Conservation (phyloP, 2,329 filamentous ascomycete genomes). For the Thielaviopsis musarum region DNA sequence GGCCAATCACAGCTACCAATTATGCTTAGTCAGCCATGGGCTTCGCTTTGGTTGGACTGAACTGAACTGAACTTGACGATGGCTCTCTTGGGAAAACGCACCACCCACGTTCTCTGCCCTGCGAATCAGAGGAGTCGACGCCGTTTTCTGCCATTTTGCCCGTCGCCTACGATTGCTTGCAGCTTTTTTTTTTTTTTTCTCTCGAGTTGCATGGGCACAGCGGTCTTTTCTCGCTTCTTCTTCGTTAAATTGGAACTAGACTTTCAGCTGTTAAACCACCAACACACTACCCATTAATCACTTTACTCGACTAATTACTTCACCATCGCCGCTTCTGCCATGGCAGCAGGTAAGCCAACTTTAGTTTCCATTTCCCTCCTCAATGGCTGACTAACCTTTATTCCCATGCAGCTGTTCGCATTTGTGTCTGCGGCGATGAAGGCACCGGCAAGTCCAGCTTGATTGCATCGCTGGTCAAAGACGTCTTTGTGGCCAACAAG, state of each 20-base stretch:
- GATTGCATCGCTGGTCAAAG: slow-evolving; percentile 90
- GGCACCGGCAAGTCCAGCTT: slow-evolving; percentile 86
- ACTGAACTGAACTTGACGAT: background rate
- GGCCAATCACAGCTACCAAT: background rate
- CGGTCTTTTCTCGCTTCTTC: too few relatives aligned
- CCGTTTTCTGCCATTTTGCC: too few relatives aligned
- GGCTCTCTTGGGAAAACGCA: background rate
- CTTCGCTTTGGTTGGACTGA: background rate
- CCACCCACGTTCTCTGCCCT: too few relatives aligned
- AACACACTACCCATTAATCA: too few relatives aligned
- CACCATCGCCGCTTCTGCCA: too few relatives aligned
- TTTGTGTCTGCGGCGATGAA: slow-evolving; percentile 94
- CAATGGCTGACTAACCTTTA: background rate
- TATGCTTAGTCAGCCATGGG: background rate
- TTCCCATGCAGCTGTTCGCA: slow-evolving; percentile 31
- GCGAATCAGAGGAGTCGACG: too few relatives aligned
- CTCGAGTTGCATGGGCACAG: too few relatives aligned
- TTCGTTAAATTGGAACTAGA: too few relatives aligned
- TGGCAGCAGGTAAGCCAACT: background rate
- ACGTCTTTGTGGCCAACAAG: slow-evolving; percentile 88
- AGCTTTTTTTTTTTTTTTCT: too few relatives aligned
- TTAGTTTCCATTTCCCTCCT: background rate
- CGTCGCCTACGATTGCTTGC: too few relatives aligned
- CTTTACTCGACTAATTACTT: too few relatives aligned
- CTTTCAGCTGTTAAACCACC: too few relatives aligned